Base-by-base conservation (phyloP, 495 filamentous ascomycete genomes). In the Baudoinia panamericana region DNA sequence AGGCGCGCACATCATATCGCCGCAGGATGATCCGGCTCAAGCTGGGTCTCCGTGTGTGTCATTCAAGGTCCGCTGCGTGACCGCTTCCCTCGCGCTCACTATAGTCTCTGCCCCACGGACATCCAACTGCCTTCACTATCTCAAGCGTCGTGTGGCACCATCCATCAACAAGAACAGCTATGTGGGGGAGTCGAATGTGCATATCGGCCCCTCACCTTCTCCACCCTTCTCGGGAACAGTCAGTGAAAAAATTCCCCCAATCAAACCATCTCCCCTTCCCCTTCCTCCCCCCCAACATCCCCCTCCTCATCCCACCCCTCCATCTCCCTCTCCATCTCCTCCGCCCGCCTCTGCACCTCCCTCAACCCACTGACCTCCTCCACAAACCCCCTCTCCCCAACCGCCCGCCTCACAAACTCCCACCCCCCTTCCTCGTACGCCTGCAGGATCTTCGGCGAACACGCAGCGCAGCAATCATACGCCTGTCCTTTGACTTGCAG, bases 381-480 rank as follows among this genome's bases (percentile, higher is more conserved):
- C 0, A 97, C 82, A 56, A 82, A 95, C 2, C 86, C 80, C 36
- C 72, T 74, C 57, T 92, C 82, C 48, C 82, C 76, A 5, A 96
- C 63, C 19, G 87, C 90, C 52, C 66, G 76, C 64, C 81, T 81
- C 26, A 97, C 80, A 60, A 97, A 96, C 3, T 74, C 72, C 85
- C 86, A 97, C 0, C 80, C 83, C 30, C 79, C 70, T 19, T 66
- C 59, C 43, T 69, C 66, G 53, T 94, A 97, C 9, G 75, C 76
- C 22, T 67, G 61, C 12, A 84, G 55, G 16, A 97, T 72, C 27
- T 70, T 78, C 21, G 75, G 71, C 43, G 84, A 92, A 57, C 90
- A 97, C 15, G 87, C 90, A 43, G 84, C 90, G 57, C 90, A 97
- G 60, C 77, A 86, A 40, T 85, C 75, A 55, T 93, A 97, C 38